Percentiles rank a stretch among this genome's conserved stretches.
Evolutionary conservation across 1,139 yeast species (phyloP).

Genomic region (Geotrichum macrosporum): DNA sequence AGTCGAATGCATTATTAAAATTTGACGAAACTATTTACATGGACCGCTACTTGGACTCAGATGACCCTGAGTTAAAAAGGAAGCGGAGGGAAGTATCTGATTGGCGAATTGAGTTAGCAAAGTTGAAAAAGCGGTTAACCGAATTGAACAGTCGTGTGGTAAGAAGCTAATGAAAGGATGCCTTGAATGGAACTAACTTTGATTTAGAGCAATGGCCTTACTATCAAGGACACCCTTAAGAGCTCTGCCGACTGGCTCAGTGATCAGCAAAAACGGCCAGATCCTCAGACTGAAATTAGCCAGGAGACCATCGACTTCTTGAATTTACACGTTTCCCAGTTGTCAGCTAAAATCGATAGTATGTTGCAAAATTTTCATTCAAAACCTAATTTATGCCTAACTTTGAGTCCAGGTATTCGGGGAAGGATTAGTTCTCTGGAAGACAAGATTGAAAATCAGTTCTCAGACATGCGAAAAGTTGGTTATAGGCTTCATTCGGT

Average conservation of each 20-base stretch:
- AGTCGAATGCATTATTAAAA: slow-evolving; percentile 76
- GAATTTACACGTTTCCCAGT: slow-evolving; percentile 29
- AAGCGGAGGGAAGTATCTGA: slow-evolving; percentile 57
- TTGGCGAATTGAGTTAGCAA: slow-evolving; percentile 57
- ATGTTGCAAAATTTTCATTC: background rate
- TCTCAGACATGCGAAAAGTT: slow-evolving; percentile 52
- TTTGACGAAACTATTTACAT: slow-evolving; percentile 72
- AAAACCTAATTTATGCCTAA: background rate
- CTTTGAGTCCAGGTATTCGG: background rate
- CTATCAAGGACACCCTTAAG: slow-evolving; percentile 36
- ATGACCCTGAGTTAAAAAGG: slow-evolving; percentile 48
- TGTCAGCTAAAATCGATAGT: slow-evolving; percentile 20
- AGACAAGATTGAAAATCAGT: slow-evolving; percentile 52
- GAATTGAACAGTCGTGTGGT: slow-evolving; percentile 45
- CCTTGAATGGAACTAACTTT: slow-evolving; percentile 43
- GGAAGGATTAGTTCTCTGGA: slow-evolving; percentile 38
- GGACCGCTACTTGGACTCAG: slow-evolving; percentile 81
- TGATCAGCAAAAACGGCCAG: slow-evolving; percentile 21
- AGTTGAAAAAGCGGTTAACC: slow-evolving; percentile 45
- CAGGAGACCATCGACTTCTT: slow-evolving; percentile 31
- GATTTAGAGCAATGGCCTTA: slow-evolving; percentile 26
- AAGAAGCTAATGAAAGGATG: slow-evolving; percentile 38
- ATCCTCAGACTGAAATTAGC: slow-evolving; percentile 20
- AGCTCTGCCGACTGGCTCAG: slow-evolving; percentile 57
- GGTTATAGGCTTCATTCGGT: slow-evolving; percentile 87